phyloP scores from a whole-genome alignment of 2,329 filamentous ascomycete species.

The Lachnellula hyalina region DNA sequence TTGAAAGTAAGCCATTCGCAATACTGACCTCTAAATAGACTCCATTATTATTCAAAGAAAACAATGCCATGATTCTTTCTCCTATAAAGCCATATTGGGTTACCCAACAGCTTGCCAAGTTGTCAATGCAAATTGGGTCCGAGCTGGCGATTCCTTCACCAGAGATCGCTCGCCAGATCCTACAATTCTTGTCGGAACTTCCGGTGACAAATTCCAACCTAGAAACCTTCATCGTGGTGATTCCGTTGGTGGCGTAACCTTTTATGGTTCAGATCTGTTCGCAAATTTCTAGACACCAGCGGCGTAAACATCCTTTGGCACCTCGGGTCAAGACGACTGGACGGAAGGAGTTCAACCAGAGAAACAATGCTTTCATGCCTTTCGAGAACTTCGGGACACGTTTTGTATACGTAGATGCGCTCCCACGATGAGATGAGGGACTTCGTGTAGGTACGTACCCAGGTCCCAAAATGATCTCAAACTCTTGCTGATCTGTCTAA shows the following conservation, averaged over 20 bases:
- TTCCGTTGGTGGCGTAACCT: slow-evolving; percentile 84
- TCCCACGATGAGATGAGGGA: neutral
- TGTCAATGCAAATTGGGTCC: slow-evolving; percentile 78
- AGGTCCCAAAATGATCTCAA: slow-evolving; percentile 72
- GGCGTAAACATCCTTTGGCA: slow-evolving; percentile 87
- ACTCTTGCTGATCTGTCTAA: slow-evolving; percentile 90
- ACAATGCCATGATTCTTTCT: slow-evolving; percentile 92
- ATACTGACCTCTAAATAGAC: slow-evolving; percentile 71
- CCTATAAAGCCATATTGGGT: slow-evolving; percentile 61
- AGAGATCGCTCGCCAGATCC: slow-evolving; percentile 48
- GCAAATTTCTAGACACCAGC: slow-evolving; percentile 87
- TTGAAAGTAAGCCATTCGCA: neutral
- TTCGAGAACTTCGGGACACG: neutral
- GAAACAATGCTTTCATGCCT: slow-evolving; percentile 38
- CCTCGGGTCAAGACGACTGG: slow-evolving; percentile 90
- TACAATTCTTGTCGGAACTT: slow-evolving; percentile 84
- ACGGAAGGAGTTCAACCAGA: slow-evolving; percentile 84
- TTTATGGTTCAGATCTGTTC: slow-evolving; percentile 51
- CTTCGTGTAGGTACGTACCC: slow-evolving; percentile 50
- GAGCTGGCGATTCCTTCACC: slow-evolving; percentile 87
- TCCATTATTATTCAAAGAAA: slow-evolving; percentile 71
- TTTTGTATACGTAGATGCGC: neutral
- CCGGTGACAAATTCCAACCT: slow-evolving; percentile 38
- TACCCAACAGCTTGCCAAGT: slow-evolving; percentile 49
- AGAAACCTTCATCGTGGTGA: slow-evolving; percentile 85